phyloP scores from a whole-genome alignment of 371 early-diverging fungal genomes.

The Lichtheimia hyalospora region DNA sequence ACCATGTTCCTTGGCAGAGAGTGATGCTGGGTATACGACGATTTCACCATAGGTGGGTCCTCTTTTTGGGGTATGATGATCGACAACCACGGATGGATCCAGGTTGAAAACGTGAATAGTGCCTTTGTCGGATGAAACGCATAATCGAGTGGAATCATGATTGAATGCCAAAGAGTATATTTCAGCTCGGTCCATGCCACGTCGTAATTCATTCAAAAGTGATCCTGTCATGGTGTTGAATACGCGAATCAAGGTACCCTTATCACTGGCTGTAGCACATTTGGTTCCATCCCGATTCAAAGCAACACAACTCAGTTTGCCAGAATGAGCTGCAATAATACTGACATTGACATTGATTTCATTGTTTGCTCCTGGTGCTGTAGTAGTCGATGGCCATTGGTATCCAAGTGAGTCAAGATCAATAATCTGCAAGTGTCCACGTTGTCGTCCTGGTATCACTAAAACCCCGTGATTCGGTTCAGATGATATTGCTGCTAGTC shows the following conservation, averaged over 20 bases:
- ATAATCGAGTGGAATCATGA: constrained; percentile 72
- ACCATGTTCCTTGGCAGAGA: constrained; percentile 31
- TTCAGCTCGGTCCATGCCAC: constrained; percentile 89
- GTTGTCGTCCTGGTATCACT: constrained; percentile 75
- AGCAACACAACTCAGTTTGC: constrained; percentile 73
- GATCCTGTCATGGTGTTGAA: constrained; percentile 79
- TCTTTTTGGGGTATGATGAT: constrained; percentile 31
- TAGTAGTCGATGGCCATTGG: constrained; percentile 15
- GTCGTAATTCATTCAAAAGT: constrained; percentile 81
- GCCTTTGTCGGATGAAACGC: constrained; percentile 90
- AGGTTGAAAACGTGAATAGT: constrained; percentile 94
- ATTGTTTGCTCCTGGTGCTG: constrained; percentile 10
- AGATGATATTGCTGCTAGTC: constrained; percentile 67
- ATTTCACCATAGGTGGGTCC: constrained; percentile 65
- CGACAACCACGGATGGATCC: constrained; percentile 52
- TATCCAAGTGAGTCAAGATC: constrained; percentile 67
- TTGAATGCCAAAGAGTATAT: constrained; percentile 90
- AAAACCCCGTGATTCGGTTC: constrained; percentile 64
- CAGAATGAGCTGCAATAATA: constrained; percentile 86
- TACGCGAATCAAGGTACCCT: constrained; percentile 91
- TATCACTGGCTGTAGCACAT: constrained; percentile 83
- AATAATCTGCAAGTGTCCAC: constrained; percentile 87
- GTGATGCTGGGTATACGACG: constrained; percentile 22
- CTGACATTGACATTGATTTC: constrained; percentile 58
- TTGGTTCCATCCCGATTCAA: constrained; percentile 76